These are phyloP conservation scores for Pythium myriotylum DNA, from an alignment of 352 stramenopile genomes.

Conservation along the genomic window DNA sequence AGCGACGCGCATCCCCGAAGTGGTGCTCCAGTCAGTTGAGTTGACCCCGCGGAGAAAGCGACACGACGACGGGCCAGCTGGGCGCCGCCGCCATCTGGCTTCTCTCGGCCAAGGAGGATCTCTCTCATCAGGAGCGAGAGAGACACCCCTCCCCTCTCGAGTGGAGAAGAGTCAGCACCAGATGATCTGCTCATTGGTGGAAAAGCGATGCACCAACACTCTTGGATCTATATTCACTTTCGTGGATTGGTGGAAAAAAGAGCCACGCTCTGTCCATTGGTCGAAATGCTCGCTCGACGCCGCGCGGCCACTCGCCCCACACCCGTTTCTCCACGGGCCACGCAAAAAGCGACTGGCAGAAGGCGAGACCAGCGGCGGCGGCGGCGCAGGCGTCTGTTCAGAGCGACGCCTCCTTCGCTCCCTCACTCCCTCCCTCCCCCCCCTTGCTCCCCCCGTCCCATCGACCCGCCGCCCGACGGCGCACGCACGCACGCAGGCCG, in stretches of 20 bases:
- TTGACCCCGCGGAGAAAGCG: background rate
- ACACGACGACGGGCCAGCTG: background rate
- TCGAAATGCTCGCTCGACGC: background rate
- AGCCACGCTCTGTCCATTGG: background rate
- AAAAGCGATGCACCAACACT: no score
- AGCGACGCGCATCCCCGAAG: background rate
- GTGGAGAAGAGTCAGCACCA: no score
- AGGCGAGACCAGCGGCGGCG: background rate
- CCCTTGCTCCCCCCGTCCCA: no score
- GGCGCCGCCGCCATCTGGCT: background rate
- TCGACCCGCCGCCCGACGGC: no score
- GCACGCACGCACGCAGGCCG: no score
- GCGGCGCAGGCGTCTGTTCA: background rate
- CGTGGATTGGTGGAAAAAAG: slow-evolving; percentile 3
- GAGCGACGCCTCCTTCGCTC: no score
- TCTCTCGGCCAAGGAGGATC: background rate
- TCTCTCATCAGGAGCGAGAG: no score
- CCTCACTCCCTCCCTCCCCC: no score
- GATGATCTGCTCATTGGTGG: no score
- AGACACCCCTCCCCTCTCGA: no score
- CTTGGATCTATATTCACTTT: background rate
- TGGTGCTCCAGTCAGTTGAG: slow-evolving; percentile 8
- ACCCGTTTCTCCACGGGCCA: background rate
- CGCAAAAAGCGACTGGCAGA: background rate
- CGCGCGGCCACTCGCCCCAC: no score